These are phyloP conservation scores for Camillea tinctor DNA, from an alignment of 2,329 filamentous ascomycete species.

Conservation along the genomic window DNA sequence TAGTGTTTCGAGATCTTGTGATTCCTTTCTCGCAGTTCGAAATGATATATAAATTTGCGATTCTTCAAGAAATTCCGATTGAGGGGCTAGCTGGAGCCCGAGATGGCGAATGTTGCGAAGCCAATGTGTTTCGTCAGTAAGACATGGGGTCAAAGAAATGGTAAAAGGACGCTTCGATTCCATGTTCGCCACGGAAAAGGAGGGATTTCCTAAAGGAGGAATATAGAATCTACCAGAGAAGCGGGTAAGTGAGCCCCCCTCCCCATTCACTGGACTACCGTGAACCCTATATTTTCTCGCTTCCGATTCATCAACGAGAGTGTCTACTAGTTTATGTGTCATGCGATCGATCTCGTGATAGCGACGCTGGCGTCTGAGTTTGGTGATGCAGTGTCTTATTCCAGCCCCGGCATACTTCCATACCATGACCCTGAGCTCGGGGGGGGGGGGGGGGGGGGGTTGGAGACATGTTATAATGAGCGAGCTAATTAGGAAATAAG, in stretches of 20 bases:
- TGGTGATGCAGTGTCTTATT: slow-evolving; percentile 3
- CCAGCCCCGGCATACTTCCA: not conserved
- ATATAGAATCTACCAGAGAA: no score
- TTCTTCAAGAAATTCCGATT: no score
- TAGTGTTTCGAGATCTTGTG: not conserved
- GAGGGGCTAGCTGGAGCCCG: not conserved
- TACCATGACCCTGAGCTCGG: slow-evolving; percentile 1
- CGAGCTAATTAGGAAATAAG: no score
- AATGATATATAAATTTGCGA: not conserved
- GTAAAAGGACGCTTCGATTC: no score
- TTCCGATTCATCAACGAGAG: not conserved
- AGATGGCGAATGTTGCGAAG: not conserved
- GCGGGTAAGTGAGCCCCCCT: no score
- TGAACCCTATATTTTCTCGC: not conserved
- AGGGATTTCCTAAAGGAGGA: no score
- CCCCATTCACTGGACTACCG: no score
- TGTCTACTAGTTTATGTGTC: not conserved
- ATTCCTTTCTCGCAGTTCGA: no score
- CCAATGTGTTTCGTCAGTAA: not conserved
- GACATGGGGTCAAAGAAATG: no score
- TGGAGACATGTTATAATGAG: not conserved
- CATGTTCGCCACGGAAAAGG: no score
- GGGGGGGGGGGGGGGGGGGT: not conserved
- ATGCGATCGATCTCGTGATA: slow-evolving; percentile 4
- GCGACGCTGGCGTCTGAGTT: not conserved